These are phyloP conservation scores for Pleurozium schreberi DNA, from an alignment of 225 moss, liverwort and hornwort species.

Conservation along the genomic window DNA sequence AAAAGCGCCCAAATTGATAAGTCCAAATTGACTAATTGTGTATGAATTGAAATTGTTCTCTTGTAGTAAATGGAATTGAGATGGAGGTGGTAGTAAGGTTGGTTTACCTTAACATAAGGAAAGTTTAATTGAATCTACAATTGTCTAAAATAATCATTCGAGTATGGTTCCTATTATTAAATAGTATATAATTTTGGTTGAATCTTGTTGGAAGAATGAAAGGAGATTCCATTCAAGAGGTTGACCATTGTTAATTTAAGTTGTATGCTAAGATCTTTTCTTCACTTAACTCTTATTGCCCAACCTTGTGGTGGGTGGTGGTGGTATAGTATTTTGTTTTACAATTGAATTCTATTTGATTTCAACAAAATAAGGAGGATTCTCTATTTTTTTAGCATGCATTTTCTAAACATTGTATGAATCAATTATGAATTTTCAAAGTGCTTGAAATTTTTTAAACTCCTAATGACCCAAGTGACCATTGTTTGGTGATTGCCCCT, in stretches of 20 bases:
- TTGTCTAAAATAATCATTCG: not conserved
- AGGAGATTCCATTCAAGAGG: rapidly evolving
- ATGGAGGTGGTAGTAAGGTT: not conserved
- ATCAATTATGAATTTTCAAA: not conserved
- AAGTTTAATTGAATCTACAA: rapidly evolving
- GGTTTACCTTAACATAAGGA: too few species aligned
- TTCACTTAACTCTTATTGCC: rapidly evolving
- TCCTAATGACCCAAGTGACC: too few species aligned
- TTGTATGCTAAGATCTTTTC: too few species aligned
- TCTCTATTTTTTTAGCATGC: not conserved
- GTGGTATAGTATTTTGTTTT: not conserved
- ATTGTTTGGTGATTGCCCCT: too few species aligned
- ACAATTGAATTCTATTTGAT: not conserved
- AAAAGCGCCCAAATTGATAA: too few species aligned
- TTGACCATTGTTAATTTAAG: not conserved
- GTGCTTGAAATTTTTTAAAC: not conserved
- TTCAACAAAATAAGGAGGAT: not conserved
- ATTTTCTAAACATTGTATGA: not conserved
- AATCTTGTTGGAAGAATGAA: not conserved
- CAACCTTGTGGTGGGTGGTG: rapidly evolving
- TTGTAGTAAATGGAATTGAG: too few species aligned
- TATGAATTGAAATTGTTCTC: too few species aligned
- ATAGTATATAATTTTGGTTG: not conserved
- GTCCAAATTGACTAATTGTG: too few species aligned
- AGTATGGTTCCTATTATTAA: not conserved